Base-by-base conservation (phyloP, 1,284 basidiomycete species). In the Pseudozyma tsukubaensis region DNA sequence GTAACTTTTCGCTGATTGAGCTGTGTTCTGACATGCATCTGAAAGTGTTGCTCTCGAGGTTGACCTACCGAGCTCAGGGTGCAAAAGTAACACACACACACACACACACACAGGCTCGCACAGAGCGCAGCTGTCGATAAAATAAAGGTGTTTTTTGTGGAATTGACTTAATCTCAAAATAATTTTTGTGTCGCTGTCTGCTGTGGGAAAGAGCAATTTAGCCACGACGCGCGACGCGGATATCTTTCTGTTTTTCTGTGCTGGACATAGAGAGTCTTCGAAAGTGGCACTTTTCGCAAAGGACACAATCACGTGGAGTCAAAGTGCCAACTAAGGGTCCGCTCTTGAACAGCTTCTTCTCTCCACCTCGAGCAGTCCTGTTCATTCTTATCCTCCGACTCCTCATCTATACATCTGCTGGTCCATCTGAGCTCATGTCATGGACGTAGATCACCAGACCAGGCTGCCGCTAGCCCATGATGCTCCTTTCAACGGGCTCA, bases 221-320 rank as follows among this genome's bases (percentile, higher is more conserved):
- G 14, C 64, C 54, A 42, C 58, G 64, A 60, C 64, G 54, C 64
- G 64, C 64, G 37, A 59, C 56, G 51, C 56, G 56, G 55, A 64
- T 11, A 39, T 36, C 32, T 14, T 1, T 18, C 39, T 9, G 21
- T 16, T 34, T 18, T 24, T 10, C 42, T 44, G 19, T 47, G 39
- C 39, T n/a, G n/a, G 42, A 52, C 39, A 0, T 14, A 1, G 13
- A 43, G 29, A 42, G 39, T 32, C 24, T n/a, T n/a, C n/a, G n/a
- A n/a, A n/a, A n/a, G n/a, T n/a, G n/a, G n/a, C n/a, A n/a, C n/a
- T n/a, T n/a, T n/a, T n/a, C 42, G n/a, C 10, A 34, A 32, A 21
- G 13, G 3, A 29, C 24, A 34, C 6, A 47, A 49, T 68, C 65
- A 68, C 58, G 65, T 62, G 65, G 55, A 58, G 45, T 36, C 8